Evolutionary conservation across 2,329 filamentous ascomycete species (phyloP).

Genomic region (Domatiomyces globalis): DNA sequence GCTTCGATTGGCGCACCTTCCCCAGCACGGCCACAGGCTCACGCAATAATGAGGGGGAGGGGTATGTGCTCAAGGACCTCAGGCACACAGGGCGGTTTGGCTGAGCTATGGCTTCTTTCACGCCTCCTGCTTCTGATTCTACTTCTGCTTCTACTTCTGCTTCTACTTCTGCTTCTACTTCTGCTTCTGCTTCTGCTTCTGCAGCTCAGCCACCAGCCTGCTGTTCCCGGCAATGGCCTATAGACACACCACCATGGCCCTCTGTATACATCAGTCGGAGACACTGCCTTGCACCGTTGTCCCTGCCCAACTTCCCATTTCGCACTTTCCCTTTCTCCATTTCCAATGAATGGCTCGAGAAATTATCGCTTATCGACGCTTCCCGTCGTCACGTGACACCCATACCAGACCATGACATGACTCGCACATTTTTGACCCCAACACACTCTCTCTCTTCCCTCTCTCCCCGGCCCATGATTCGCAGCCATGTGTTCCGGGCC

Average conservation of each 20-base stretch:
- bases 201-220: neutral
- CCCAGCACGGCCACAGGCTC: too few species aligned
- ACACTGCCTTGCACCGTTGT: neutral
- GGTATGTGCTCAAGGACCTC: too few species aligned
- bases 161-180: neutral
- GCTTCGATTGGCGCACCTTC: too few species aligned
- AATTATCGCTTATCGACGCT: neutral
- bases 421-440: neutral
- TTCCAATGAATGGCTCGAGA: too few species aligned
- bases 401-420: neutral
- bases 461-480: constrained; percentile 8
- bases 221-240: neutral
- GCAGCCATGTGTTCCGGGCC: constrained; percentile 14
- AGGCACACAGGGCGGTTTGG: too few species aligned
- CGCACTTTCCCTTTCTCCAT: neutral
- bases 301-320: neutral
- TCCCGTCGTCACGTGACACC: neutral
- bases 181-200: neutral
- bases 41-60: neutral
- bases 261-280: neutral
- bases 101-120: neutral
- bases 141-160: neutral
- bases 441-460: constrained; percentile 1
- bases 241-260: neutral
- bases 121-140: neutral